Evolutionary conservation across 148 eudicot species (phyloP), one percentile per base, ranked within the genome.

Genomic region (Heliamphora exappendiculata): DNA sequence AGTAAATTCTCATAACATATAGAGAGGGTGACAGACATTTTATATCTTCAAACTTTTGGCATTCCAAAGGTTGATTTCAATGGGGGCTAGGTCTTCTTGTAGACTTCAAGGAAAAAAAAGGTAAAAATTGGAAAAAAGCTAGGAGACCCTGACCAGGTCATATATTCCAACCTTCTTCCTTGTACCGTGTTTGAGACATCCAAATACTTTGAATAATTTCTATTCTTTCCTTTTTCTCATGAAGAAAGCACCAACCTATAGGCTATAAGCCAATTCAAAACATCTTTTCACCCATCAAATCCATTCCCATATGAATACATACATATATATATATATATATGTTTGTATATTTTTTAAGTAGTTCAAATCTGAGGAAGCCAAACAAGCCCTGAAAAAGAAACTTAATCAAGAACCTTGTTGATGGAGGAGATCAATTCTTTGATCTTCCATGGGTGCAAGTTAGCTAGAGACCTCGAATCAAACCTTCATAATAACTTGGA

Each of bases 71-170:
- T 55, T 70, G 80, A 31, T 41, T 72, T 82, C 74, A 75, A 49
- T 51, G 37, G 31, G 66, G 80, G 81, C 76, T 29, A 33, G 44
- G 81, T 88, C 84, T 77, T 81, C 83, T 77, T 50, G 85, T 80
- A 58, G 87, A 84, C 87, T 77, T 74, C 36, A 64, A 29, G 41
- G 67, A 51, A 42, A n/a, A 22, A 55, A 53, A 70, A 42, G 24
- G 55, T 34, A 36, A 34, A 33, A 42, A 37, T 3, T 28, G 62
- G 70, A 24, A 7, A 50, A 3, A 5, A 24, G 16, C 10, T 76
- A n/a, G 58, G 12, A 78, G 81, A 75, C 77, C 75, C 73, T 39
- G 93, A 90, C 91, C 80, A 39, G 31, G 91, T 88, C 93, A 73
- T 20, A 20, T 31, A 8, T 71, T 80, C 77, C 33, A 33, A 19